A percentile compares a stretch with the other conserved stretches of the same genome.
phyloP scores from a whole-genome alignment of 2,329 filamentous ascomycete species.

The Polychaeton citri region DNA sequence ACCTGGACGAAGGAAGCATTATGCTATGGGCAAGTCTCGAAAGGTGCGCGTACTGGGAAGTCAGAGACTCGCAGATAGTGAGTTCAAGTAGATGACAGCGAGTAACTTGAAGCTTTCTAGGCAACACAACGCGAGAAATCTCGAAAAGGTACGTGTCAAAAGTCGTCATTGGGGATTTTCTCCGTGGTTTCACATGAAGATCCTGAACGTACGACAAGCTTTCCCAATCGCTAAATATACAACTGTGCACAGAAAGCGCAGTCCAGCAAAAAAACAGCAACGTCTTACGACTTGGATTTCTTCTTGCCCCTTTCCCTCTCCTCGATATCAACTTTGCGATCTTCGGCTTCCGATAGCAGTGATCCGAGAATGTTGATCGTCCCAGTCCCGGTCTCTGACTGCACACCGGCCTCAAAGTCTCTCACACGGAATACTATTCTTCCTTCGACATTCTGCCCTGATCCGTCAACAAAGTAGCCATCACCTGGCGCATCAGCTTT shows the following conservation, averaged over 20 bases:
- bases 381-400: constrained; percentile 54
- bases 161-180: not conserved
- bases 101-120: too few species aligned
- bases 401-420: constrained; percentile 62
- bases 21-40: too few species aligned
- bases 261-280: too few species aligned
- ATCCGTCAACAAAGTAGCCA: constrained; percentile 63
- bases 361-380: constrained; percentile 81
- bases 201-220: too few species aligned
- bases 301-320: not conserved
- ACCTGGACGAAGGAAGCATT: too few species aligned
- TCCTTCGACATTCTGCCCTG: constrained; percentile 56
- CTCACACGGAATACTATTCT: constrained; percentile 65
- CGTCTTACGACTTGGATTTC: too few species aligned
- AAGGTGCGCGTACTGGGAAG: too few species aligned
- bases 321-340: constrained; percentile 42
- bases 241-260: too few species aligned
- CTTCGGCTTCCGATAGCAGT: constrained; percentile 58
- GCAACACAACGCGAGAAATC: not conserved
- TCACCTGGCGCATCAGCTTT: constrained; percentile 26
- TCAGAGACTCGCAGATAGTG: too few species aligned
- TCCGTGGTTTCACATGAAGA: too few species aligned
- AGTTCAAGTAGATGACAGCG: too few species aligned
- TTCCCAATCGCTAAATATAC: too few species aligned
- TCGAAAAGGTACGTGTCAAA: constrained; percentile 2